Conservation (phyloP, 176 grass and related monocot species). For the Thalia dealbata region DNA sequence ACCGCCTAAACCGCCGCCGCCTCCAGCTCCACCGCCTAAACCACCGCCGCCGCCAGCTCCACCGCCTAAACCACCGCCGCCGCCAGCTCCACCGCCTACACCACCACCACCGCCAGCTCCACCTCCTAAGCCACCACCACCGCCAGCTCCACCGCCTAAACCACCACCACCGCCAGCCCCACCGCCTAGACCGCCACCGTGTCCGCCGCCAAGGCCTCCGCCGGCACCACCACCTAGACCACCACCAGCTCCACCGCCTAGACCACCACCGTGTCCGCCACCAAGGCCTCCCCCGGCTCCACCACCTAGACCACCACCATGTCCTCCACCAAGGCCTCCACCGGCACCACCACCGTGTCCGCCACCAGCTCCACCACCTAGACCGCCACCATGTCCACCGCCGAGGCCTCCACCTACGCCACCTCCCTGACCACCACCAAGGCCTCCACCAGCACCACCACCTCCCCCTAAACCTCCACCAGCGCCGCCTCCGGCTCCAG, state of each 20-base stretch:
- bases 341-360: not conserved
- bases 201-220: not conserved
- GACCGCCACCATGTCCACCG: not conserved
- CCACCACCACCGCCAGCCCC: not conserved
- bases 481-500: not conserved
- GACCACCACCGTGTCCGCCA: not conserved
- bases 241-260: slow-evolving; percentile 6
- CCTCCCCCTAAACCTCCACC: slow-evolving; percentile 9
- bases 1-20: not conserved
- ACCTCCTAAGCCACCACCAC: not conserved
- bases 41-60: slow-evolving; percentile 11
- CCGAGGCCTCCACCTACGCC: slow-evolving; percentile 1
- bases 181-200: not conserved
- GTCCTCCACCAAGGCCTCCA: not conserved
- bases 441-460: slow-evolving; percentile 7
- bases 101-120: not conserved
- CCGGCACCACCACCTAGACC: slow-evolving; percentile 9
- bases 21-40: not conserved
- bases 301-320: not conserved
- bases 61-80: too few relatives aligned
- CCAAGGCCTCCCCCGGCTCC: not conserved
- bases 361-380: slow-evolving; percentile 2
- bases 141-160: not conserved
- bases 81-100: not conserved
- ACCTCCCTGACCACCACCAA: slow-evolving; percentile 5